Conservation (phyloP, 106 monocot species). For the Cymbidium sinense region DNA sequence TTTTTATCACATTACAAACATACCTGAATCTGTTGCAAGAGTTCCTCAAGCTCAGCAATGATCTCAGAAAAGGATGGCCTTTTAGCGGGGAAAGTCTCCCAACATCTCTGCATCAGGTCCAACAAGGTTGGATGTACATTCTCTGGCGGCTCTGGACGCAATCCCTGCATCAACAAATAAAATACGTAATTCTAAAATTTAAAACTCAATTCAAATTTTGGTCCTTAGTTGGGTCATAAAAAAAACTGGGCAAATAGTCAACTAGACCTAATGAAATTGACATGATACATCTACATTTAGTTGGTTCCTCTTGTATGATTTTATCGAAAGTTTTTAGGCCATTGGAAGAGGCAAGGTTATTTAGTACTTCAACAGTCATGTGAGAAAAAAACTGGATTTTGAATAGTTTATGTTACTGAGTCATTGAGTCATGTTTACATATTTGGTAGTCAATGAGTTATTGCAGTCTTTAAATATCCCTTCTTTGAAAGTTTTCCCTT, state of each 20-base stretch:
- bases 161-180: slow-evolving; percentile 29
- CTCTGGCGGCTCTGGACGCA: slow-evolving; percentile 60
- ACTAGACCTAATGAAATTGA: neutral
- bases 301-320: neutral
- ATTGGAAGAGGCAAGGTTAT: neutral
- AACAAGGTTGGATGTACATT: slow-evolving; percentile 54
- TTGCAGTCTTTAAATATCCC: too few relatives aligned
- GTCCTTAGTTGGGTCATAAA: neutral
- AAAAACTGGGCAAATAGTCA: neutral
- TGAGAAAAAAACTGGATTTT: neutral
- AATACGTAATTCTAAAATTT: neutral
- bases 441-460: too few relatives aligned
- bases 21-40: slow-evolving; percentile 20
- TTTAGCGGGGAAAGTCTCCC: slow-evolving; percentile 54
- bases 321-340: neutral
- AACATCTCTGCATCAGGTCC: slow-evolving; percentile 81
- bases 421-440: too few relatives aligned
- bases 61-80: slow-evolving; percentile 78
- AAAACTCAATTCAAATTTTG: neutral
- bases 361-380: neutral
- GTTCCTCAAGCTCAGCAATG: slow-evolving; percentile 61
- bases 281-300: neutral
- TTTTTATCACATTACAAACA: neutral
- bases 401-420: too few relatives aligned
- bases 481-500: too few relatives aligned